These are phyloP conservation scores for Pichia manshurica DNA, from an alignment of 805 yeast genomes.

Conservation along the genomic window DNA sequence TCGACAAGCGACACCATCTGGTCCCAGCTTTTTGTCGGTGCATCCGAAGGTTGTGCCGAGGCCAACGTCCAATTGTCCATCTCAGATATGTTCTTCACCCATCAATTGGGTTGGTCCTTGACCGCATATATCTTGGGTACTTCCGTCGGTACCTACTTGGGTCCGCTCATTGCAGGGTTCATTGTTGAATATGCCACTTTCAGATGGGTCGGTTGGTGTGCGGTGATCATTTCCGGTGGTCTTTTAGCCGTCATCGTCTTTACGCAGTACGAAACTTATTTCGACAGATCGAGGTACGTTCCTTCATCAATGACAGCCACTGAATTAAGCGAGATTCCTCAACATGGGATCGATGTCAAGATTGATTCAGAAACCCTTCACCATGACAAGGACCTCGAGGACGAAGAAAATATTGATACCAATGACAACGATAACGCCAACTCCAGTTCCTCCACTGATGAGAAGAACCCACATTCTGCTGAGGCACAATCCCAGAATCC, in stretches of 20 bases:
- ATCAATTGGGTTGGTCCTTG: conserved; percentile 66
- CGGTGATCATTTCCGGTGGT: conserved; percentile 59
- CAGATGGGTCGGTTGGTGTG: conserved; percentile 73
- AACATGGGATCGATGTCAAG: background rate
- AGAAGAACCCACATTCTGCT: conserved; percentile 6
- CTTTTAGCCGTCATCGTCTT: conserved; percentile 49
- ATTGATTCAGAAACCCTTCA: background rate
- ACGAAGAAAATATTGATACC: background rate
- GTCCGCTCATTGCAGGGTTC: conserved; percentile 76
- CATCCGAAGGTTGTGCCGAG: conserved; percentile 71
- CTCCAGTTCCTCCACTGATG: background rate
- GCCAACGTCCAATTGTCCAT: conserved; percentile 63
- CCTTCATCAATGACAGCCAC: conserved; percentile 4
- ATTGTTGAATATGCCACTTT: conserved; percentile 56
- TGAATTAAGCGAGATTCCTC: conserved; percentile 10
- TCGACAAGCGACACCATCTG: conserved; percentile 58
- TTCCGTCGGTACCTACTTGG: conserved; percentile 70
- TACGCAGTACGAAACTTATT: conserved; percentile 66
- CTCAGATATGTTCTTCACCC: conserved; percentile 72
- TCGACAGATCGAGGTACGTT: conserved; percentile 46
- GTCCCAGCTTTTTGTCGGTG: conserved; percentile 79
- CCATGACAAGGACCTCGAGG: background rate
- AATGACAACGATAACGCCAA: background rate
- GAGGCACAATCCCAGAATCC: conserved; percentile 2
- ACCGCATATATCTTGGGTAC: conserved; percentile 72